Percentiles rank a stretch among this genome's conserved stretches.
Conservation (phyloP, 1,139 yeast genomes). For the Hansenula sp. region DNA sequence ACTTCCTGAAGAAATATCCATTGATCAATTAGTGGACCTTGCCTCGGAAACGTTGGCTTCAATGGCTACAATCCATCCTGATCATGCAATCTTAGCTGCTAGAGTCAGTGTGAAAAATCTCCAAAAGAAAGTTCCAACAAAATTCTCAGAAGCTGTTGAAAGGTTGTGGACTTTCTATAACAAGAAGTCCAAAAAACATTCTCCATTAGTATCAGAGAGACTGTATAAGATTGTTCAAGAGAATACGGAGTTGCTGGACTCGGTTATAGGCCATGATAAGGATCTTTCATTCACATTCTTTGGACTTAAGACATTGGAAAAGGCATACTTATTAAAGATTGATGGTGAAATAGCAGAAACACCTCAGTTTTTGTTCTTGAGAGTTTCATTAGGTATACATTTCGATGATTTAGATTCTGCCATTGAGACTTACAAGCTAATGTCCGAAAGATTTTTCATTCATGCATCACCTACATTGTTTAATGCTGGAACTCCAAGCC, state of each 20-base stretch:
- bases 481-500: slow-evolving; percentile 83
- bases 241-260: slow-evolving; percentile 62
- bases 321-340: slow-evolving; percentile 69
- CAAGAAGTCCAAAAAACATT: slow-evolving; percentile 56
- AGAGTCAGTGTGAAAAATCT: slow-evolving; percentile 88
- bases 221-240: slow-evolving; percentile 56
- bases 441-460: slow-evolving; percentile 79
- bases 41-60: slow-evolving; percentile 98
- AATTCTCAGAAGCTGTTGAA: slow-evolving; percentile 64
- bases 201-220: slow-evolving; percentile 73
- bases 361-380: slow-evolving; percentile 85
- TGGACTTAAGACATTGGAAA: slow-evolving; percentile 83
- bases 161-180: slow-evolving; percentile 58
- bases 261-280: slow-evolving; percentile 73
- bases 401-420: slow-evolving; percentile 67
- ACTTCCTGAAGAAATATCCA: slow-evolving; percentile 73
- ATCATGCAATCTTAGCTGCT: slow-evolving; percentile 91
- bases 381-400: slow-evolving; percentile 87
- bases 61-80: slow-evolving; percentile 96
- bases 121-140: slow-evolving; percentile 85
- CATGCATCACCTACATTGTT: slow-evolving; percentile 89
- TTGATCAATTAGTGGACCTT: slow-evolving; percentile 77
- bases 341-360: slow-evolving; percentile 73
- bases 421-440: slow-evolving; percentile 73
- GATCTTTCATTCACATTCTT: slow-evolving; percentile 78